Evolutionary conservation across 2,329 filamentous ascomycete species (phyloP).

Genomic region (Lecanicillium sp.): DNA sequence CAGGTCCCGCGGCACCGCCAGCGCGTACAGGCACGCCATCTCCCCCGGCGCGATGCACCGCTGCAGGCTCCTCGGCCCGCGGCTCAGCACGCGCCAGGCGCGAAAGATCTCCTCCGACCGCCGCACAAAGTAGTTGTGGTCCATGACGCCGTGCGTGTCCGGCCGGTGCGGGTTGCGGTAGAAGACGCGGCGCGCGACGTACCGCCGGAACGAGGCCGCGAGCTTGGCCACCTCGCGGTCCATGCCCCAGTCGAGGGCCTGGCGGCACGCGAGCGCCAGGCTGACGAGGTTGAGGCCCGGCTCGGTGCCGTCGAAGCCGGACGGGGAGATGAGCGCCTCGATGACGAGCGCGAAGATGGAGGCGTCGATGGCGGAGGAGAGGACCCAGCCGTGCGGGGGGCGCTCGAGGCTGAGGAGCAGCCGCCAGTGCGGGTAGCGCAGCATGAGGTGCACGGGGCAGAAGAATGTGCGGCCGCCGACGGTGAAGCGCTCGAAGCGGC

Average conservation of each 20-base stretch:
- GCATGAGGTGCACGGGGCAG: constrained; percentile 13
- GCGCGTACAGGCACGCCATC: constrained; percentile 14
- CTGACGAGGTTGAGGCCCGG: constrained; percentile 20
- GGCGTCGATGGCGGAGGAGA: constrained; percentile 13
- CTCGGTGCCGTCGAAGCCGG: constrained; percentile 19
- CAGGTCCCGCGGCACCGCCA: constrained; percentile 11
- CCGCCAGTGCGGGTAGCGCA: constrained; percentile 10
- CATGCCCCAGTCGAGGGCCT: constrained; percentile 18
- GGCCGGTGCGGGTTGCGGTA: constrained; percentile 24
- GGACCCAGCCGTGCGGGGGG: constrained; percentile 11
- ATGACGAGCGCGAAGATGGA: constrained; percentile 21
- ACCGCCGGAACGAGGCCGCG: constrained; percentile 16
- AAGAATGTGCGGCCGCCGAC: constrained; percentile 12
- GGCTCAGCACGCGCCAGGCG: constrained; percentile 15
- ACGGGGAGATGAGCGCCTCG: constrained; percentile 14
- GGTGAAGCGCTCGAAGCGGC: constrained; percentile 12
- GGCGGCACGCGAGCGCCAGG: constrained; percentile 16
- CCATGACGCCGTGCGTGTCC: constrained; percentile 22
- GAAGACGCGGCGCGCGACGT: constrained; percentile 21
- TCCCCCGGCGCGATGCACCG: not conserved
- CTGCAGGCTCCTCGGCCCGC: not conserved
- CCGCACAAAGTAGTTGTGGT: constrained; percentile 17
- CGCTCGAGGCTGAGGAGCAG: constrained; percentile 9
- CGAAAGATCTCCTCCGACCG: constrained; percentile 23
- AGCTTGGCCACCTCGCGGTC: constrained; percentile 17